Base-by-base conservation (phyloP, 2,329 filamentous ascomycete genomes). In the Fusarium papillatum region DNA sequence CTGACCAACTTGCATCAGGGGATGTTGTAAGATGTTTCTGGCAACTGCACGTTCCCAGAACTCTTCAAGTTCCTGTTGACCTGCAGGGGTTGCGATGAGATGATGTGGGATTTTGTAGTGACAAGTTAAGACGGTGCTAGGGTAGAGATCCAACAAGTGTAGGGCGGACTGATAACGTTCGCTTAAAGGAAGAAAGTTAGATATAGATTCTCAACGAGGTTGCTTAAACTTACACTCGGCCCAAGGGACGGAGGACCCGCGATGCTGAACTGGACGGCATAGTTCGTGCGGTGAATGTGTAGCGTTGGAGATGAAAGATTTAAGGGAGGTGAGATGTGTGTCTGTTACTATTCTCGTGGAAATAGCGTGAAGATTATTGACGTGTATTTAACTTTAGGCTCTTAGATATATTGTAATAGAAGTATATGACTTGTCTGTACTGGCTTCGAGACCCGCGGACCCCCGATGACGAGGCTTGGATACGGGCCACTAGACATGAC, bases 1-100 rank as follows among this genome's bases (percentile, higher is more conserved):
- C 8, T 77, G n/a, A 11, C 74, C 79, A 24, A 72, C 76, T 34
- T 81, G 79, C 39, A 80, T 57, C 17, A 75, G 26, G 7, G 73
- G 68, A 38, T 80, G 77, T 16, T 73, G 69, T 5, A 78, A 26
- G 10, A 77, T 55, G 2, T 66, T 72, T 7, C 61, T 50, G 0
- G 76, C 76, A 31, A 50, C 24, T 50, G 46, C 75, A 2, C n/a
- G 24, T 60, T 76, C 74, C 29, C 76, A 48, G 26, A 31, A 48
- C 13, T 66, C 22, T 10, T 53, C 34, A n/a, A 69, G 55, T 7
- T 48, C 16, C 1, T 2, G 22, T 19, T 60, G 41, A 17, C 7
- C 14, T 3, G 16, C 46, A 17, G 53, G 39, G 2, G 26, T 14
- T 38, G 16, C 11, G 24, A 26, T 50, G 16, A 50, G 9, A 26